Evolutionary conservation across 2,329 filamentous ascomycete genomes (phyloP).

Genomic region (Apiospora marii): DNA sequence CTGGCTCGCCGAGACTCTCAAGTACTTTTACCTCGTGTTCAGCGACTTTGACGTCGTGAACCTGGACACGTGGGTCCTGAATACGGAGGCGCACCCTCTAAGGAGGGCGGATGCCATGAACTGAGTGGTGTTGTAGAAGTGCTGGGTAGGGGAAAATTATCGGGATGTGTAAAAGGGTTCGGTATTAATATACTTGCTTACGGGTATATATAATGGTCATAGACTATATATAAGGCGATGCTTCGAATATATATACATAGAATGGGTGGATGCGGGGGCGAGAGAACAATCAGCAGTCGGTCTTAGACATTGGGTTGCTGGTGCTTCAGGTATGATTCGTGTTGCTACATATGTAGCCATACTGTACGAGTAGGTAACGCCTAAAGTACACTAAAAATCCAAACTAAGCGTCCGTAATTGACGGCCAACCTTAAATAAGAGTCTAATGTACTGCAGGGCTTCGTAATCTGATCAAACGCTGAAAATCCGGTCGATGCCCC

Average conservation of each 20-base stretch:
- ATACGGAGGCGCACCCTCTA: constrained; percentile 30
- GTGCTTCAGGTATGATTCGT: background rate
- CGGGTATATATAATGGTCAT: background rate
- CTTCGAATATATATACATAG: background rate
- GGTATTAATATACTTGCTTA: background rate
- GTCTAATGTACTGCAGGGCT: background rate
- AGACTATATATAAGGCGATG: background rate
- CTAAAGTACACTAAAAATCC: background rate
- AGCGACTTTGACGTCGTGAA: constrained; percentile 27
- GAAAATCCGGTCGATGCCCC: too few species aligned
- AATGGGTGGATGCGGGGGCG: background rate
- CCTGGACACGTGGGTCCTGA: constrained; percentile 29
- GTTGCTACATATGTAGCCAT: background rate
- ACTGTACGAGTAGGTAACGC: background rate
- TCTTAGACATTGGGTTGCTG: background rate
- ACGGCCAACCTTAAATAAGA: background rate
- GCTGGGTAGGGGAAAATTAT: background rate
- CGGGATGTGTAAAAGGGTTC: background rate
- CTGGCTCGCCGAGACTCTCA: constrained; percentile 31
- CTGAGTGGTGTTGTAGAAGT: background rate
- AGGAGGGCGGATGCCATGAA: constrained; percentile 21
- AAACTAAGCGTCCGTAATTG: background rate
- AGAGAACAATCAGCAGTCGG: background rate
- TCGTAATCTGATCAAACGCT: background rate
- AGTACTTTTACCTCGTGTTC: constrained; percentile 30